Evolutionary conservation across 1,139 yeast species (phyloP), one percentile per base, ranked within the genome.

Genomic region (Pneumocystis wakefieldiae): DNA sequence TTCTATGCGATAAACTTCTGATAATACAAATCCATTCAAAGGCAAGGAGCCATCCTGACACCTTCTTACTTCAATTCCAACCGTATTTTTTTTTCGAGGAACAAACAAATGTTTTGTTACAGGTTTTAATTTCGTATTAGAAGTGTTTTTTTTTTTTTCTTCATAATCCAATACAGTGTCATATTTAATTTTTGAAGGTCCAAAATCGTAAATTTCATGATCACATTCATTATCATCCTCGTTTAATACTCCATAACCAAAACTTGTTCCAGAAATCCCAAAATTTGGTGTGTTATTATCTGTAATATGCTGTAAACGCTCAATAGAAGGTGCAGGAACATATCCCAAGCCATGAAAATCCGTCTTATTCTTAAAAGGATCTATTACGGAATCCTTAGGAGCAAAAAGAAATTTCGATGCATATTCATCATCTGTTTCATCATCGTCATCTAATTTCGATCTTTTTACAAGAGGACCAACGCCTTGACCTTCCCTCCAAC

Each of bases 401-500:
- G 59, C n/a, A 12, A 24, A 28, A 19, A 38, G 29, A 24, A 28
- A 24, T 37, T 38, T 19, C 12, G n/a, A 57, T 10, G 37, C 29
- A 57, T 37, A 28, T 39, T 57, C 37, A 37, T 37, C 41, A 2
- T 57, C 37, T 39, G 28, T 28, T 24, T 57, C 59, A 12, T 15
- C 48, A 57, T 57, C 48, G 24, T 57, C 61, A 12, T 7, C 61
- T 19, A 24, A 28, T 24, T 39, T n/a, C 61, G 53, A n/a, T 36
- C n/a, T 14, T 37, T 48, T 59, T 12, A 19, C 19, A 42, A 48
- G 61, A 48, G 61, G 69, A 1, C 73, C 72, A 37, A 70, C 66
- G 6, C 70, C 72, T 58, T 68, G 68, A 24, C 73, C 73, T n/a
- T 65, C 67, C n/a, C 65, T 66, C 73, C 73, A 71, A 3, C 74